Conservation (phyloP, 176 grass and related monocot genomes). For the Leersia perrieri region DNA sequence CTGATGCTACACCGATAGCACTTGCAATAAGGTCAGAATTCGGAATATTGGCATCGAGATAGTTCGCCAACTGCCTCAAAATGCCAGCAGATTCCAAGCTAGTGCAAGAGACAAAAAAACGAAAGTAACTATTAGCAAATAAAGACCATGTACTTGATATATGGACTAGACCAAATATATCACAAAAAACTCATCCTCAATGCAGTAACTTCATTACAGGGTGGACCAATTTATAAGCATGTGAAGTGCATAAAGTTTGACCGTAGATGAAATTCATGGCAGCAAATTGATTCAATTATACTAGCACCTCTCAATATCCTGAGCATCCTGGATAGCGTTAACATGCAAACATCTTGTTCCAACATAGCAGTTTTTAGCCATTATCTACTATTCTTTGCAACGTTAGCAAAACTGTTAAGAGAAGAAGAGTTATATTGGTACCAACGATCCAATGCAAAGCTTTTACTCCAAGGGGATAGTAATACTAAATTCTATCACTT, state of each 20-base stretch:
- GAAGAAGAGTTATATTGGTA: no score
- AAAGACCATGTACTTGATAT: conserved; percentile 4
- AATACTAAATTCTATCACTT: no score
- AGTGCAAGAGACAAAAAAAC: conserved; percentile 27
- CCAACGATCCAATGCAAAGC: no score
- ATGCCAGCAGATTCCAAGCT: conserved; percentile 98
- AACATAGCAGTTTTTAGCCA: neutral
- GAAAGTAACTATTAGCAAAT: conserved; percentile 27
- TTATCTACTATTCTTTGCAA: neutral
- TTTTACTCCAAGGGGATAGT: no score
- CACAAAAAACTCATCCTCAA: neutral
- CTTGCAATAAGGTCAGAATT: conserved; percentile 81
- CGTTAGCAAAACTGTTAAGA: no score
- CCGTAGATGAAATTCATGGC: neutral
- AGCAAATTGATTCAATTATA: neutral
- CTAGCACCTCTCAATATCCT: neutral
- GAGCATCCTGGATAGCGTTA: neutral
- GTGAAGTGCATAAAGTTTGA: neutral
- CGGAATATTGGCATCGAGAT: conserved; percentile 84
- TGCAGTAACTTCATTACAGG: neutral
- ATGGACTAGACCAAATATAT: neutral
- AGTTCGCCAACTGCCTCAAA: conserved; percentile 82
- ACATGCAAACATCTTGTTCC: neutral
- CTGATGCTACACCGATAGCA: conserved; percentile 79
- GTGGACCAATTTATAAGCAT: conserved; percentile 3